These are phyloP conservation scores for Yamagishiella unicocca DNA, from an alignment of 139 green algal genomes.

Conservation along the genomic window DNA sequence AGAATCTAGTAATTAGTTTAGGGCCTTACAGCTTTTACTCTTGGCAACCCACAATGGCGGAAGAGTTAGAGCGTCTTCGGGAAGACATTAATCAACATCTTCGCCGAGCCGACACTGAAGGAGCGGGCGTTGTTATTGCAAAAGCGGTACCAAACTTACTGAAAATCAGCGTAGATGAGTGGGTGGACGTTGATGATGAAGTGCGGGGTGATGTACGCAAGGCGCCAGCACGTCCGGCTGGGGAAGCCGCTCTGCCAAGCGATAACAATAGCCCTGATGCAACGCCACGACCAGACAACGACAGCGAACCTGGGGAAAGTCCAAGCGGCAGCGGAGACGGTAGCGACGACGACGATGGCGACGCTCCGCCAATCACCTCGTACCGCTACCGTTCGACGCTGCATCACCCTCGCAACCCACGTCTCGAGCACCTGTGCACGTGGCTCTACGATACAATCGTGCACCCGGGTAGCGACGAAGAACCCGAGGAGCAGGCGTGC, in stretches of 20 bases:
- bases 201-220: neutral
- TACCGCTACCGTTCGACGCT: constrained; percentile 28
- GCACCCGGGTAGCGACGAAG: neutral
- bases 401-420: constrained; percentile 5
- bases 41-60: neutral
- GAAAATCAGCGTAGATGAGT: constrained; percentile 7
- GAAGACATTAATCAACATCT: neutral
- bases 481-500: constrained; percentile 34
- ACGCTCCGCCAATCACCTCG: neutral
- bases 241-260: neutral
- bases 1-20: no score
- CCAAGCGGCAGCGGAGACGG: neutral
- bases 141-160: constrained; percentile 30
- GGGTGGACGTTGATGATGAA: neutral
- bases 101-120: neutral
- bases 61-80: neutral
- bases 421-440: constrained; percentile 29
- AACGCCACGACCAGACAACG: neutral
- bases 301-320: neutral
- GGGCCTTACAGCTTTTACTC: no score
- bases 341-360: neutral
- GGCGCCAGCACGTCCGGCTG: neutral
- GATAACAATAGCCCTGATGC: neutral
- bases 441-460: constrained; percentile 46
- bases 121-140: neutral